These are phyloP conservation scores for Vitis vinifera DNA, from an alignment of 164 flowering plant genomes.

Conservation along the genomic window DNA sequence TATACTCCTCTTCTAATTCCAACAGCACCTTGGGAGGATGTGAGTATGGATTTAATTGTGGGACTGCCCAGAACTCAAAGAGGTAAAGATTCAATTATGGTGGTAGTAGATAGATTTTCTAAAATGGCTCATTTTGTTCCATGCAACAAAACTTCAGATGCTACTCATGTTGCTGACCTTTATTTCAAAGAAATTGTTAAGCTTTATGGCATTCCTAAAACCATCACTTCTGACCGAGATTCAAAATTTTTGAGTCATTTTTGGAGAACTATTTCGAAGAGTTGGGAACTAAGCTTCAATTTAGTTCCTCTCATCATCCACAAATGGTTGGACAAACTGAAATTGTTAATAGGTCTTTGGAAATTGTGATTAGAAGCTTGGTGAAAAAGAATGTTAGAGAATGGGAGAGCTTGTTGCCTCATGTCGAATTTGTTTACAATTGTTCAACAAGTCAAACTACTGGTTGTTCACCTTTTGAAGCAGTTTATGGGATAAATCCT, in stretches of 20 bases:
- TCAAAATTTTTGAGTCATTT: constrained; percentile 1
- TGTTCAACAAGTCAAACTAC: constrained; percentile 1
- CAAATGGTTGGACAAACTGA: constrained; percentile 1
- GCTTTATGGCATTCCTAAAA: not conserved
- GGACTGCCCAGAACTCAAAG: not conserved
- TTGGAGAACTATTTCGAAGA: not conserved
- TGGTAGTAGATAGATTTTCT: not conserved
- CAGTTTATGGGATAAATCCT: constrained; percentile 5
- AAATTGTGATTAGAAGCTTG: constrained; percentile 3
- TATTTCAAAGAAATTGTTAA: not conserved
- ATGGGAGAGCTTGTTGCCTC: constrained; percentile 6
- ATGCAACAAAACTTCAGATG: not conserved
- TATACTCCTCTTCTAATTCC: constrained; percentile 1
- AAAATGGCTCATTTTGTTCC: not conserved
- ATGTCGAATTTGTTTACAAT: constrained; percentile 16
- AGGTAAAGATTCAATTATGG: constrained; percentile 1
- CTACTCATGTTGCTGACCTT: not conserved
- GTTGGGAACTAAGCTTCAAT: not conserved
- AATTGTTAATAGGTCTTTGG: constrained; percentile 2
- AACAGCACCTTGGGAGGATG: constrained; percentile 2
- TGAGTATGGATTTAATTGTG: constrained; percentile 10
- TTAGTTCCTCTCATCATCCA: no score
- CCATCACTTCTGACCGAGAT: no score
- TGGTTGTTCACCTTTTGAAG: constrained; percentile 9
- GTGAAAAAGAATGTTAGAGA: not conserved